phyloP scores from a whole-genome alignment of 768 basidiomycete species.

The Infundibulicybe gibba region DNA sequence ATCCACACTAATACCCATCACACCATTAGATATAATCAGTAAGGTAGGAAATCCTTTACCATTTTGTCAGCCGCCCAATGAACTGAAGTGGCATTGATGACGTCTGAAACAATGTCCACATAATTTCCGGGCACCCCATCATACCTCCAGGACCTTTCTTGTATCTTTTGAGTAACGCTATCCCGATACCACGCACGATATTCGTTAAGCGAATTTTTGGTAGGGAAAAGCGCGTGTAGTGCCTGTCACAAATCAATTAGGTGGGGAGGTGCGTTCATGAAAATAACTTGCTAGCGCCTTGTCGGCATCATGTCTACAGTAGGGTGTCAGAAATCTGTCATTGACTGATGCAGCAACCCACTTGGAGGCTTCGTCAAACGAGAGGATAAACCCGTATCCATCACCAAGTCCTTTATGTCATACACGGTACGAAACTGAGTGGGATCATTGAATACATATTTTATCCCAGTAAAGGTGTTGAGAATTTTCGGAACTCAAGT shows the following conservation, averaged over 20 bases:
- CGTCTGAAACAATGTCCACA: constrained; percentile 42
- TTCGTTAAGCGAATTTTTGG: constrained; percentile 15
- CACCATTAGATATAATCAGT: not conserved
- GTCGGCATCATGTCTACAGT: constrained; percentile 24
- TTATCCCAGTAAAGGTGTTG: constrained; percentile 26
- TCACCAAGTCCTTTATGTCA: constrained; percentile 16
- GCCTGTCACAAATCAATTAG: constrained; percentile 5
- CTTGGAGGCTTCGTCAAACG: constrained; percentile 28
- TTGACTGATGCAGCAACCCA: constrained; percentile 10
- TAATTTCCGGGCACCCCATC: constrained; percentile 25
- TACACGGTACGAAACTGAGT: constrained; percentile 29
- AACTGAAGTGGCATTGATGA: constrained; percentile 37
- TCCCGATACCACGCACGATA: constrained; percentile 25
- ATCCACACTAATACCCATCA: constrained; percentile 28
- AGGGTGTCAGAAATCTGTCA: not conserved
- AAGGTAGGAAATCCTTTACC: not conserved
- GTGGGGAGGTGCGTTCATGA: not conserved
- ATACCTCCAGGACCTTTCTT: constrained; percentile 23
- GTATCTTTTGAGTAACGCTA: constrained; percentile 18
- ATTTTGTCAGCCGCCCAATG: constrained; percentile 10
- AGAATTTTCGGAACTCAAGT: constrained; percentile 20
- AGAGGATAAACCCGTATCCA: constrained; percentile 33
- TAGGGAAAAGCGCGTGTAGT: constrained; percentile 29
- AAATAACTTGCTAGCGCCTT: constrained; percentile 6
- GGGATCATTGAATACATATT: constrained; percentile 25